These are phyloP conservation scores for Acrodontium crateriforme DNA, from an alignment of 2,329 filamentous ascomycete species.

Conservation along the genomic window DNA sequence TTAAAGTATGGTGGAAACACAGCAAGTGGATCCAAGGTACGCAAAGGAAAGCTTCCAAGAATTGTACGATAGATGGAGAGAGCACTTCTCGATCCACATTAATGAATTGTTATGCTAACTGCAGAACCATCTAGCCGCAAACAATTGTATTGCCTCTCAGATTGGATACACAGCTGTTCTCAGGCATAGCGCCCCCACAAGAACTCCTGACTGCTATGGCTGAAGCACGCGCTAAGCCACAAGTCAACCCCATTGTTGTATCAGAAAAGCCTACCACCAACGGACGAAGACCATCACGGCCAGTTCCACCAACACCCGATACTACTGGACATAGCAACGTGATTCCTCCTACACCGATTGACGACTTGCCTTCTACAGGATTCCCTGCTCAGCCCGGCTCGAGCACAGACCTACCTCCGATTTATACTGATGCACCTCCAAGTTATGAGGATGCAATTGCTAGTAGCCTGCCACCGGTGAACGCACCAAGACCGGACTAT, in stretches of 20 bases:
- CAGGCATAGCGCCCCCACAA: constrained; percentile 69
- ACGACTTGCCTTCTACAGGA: constrained; percentile 3
- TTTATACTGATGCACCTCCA: constrained; percentile 57
- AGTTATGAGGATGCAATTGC: constrained; percentile 92
- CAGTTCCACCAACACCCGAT: constrained; percentile 13
- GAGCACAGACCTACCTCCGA: constrained; percentile 3
- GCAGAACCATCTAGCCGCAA: constrained; percentile 33
- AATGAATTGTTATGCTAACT: neutral
- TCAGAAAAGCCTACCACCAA: neutral
- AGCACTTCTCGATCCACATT: constrained; percentile 3
- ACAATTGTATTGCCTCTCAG: constrained; percentile 64
- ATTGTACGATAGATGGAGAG: constrained; percentile 10
- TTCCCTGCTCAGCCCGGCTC: constrained; percentile 7
- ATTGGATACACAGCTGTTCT: constrained; percentile 70
- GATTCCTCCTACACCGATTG: constrained; percentile 12
- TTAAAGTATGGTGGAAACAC: constrained; percentile 56
- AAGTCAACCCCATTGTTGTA: no score
- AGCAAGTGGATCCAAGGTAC: constrained; percentile 29
- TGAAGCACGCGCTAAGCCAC: constrained; percentile 11
- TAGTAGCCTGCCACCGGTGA: constrained; percentile 58
- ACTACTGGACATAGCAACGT: constrained; percentile 1
- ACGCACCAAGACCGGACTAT: constrained; percentile 58
- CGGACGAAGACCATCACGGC: constrained; percentile 11
- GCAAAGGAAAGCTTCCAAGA: constrained; percentile 14
- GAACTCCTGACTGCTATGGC: constrained; percentile 57